Evolutionary conservation across 179 eudicot species (phyloP), one percentile per base, ranked within the genome.

Genomic region (Beta macrorhiza): DNA sequence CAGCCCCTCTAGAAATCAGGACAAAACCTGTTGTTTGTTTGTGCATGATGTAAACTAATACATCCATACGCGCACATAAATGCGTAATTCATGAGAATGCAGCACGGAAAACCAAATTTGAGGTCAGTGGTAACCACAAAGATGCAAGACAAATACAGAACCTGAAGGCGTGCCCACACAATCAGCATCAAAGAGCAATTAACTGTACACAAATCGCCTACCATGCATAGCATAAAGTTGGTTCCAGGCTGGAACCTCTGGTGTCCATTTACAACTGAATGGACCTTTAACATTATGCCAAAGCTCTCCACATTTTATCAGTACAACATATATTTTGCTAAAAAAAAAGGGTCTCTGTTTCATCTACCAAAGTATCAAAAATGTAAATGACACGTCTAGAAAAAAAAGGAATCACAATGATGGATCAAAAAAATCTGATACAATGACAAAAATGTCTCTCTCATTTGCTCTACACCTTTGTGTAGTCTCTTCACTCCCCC

Each of bases 221-320:
- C 56, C 72, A 16, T 37, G 51, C 37, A 58, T 25, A 62, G 57
- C 4, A 74, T 49, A 81, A 47, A 51, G 74, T 63, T 73, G 83
- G 49, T 85, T 82, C 80, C 84, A 82, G 80, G 78, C 55, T 85
- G 82, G 85, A 75, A 61, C 25, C 47, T 61, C 59, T 45, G 80
- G 82, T 81, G 69, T 67, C 78, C 80, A 70, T 77, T 52, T 17
- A 72, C 45, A 67, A 49, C 73, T 65, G 61, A 65, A 65, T 61
- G 79, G 72, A 74, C 32, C 63, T 76, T 57, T 63, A 73, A 77
- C 84, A 84, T 72, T 72, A 19, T 58, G 82, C 53, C 19, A 67
- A 84, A 81, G 82, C 69, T 78, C 59, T 22, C 77, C 82, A 85
- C 85, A 85, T 79, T 69, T 59, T 75, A 82, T 81, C 29, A 37